phyloP scores from a whole-genome alignment of 2,329 filamentous ascomycete genomes.

The Verticillium albo-atrum region DNA sequence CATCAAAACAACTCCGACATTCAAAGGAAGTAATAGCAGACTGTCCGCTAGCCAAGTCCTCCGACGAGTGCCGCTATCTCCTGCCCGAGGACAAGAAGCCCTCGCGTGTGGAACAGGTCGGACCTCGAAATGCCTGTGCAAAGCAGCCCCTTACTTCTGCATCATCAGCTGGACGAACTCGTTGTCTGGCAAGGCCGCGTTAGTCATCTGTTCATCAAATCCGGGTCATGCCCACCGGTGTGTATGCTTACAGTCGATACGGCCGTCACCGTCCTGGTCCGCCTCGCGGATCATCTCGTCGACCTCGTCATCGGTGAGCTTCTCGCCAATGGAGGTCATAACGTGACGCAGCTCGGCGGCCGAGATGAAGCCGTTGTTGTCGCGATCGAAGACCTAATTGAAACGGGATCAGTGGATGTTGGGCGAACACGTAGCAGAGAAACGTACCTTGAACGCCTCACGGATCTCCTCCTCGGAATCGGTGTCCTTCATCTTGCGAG shows the following conservation, averaged over 20 bases:
- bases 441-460: slow-evolving; percentile 76
- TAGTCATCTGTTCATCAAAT: neutral
- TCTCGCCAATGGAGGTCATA: slow-evolving; percentile 90
- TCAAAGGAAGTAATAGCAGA: neutral
- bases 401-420: neutral
- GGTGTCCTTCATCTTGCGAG: slow-evolving; percentile 90
- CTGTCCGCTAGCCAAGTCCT: neutral
- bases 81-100: neutral
- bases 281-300: slow-evolving; percentile 93
- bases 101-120: neutral
- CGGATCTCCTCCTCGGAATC: slow-evolving; percentile 89
- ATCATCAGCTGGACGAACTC: slow-evolving; percentile 95
- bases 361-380: slow-evolving; percentile 90
- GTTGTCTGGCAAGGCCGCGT: slow-evolving; percentile 56
- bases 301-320: slow-evolving; percentile 85
- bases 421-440: slow-evolving; percentile 10
- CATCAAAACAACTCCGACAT: neutral
- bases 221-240: neutral
- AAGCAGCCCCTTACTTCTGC: slow-evolving; percentile 65
- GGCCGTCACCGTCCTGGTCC: slow-evolving; percentile 83
- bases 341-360: slow-evolving; percentile 84
- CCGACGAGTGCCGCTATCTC: neutral
- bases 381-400: slow-evolving; percentile 70
- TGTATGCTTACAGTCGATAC: slow-evolving; percentile 71
- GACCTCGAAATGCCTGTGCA: neutral